Base-by-base conservation (phyloP, 495 filamentous ascomycete genomes). In the Collariella sp. region DNA sequence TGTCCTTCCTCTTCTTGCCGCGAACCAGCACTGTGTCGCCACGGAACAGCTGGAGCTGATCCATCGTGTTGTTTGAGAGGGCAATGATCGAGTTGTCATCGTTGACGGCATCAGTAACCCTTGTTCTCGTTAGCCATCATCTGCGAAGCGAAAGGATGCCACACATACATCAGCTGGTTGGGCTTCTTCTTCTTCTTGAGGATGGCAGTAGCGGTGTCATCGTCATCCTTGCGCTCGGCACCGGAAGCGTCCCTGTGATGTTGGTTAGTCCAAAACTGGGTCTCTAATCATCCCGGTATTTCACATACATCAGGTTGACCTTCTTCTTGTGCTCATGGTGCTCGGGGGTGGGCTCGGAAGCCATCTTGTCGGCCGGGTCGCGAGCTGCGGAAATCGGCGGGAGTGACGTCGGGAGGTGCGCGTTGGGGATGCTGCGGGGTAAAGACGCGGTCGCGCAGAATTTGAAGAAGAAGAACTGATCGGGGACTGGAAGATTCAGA, bases 181-280 rank as follows among this genome's bases (percentile, higher is more conserved):
- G 90, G 90, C 90, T 98, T 98, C 90, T 98, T 98, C 83, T 98
- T 98, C 81, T 96, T 96, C 78, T 95, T 96, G 60, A 98, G 82
- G 58, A 98, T 98, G 60, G 93, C 93, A 16, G 94, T 97, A n/a
- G 93, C 80, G 41, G 87, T 91, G 62, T 95, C 91, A 64, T 96
- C 86, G 57, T 84, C 84, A 54, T 91, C 83, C 79, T 86, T 93
- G 73, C 80, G 83, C 68, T 94, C 88, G 47, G 87, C 82, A 61
- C 91, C 91, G 13, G 91, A 96, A 64, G 85, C 78, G 74, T 96
- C 91, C 74, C 91, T 95, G 54, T 38, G 60, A 54, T 66, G 62
- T 61, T 15, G 59, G 57, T 67, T 54, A 76, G 73, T 62, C 52
- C 26, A 33, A 12, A 19, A 46, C 38, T 16, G 23, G 20, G 15